Percentiles rank a stretch among this genome's conserved stretches.
Conservation (phyloP, 176 grass and related monocot genomes). For the Carex kokanica region DNA sequence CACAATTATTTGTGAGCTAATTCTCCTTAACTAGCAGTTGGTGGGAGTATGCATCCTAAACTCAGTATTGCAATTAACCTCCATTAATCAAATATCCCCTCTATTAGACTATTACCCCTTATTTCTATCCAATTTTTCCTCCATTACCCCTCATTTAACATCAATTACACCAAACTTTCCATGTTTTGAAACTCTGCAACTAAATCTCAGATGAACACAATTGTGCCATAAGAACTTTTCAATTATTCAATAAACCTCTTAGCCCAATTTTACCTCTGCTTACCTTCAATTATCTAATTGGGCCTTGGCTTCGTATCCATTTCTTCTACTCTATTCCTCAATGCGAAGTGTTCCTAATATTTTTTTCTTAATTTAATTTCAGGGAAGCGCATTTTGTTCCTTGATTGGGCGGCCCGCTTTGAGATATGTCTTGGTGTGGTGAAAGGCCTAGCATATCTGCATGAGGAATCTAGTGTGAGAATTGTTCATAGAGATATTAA, state of each 20-base stretch:
- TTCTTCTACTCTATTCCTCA: not conserved
- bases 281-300: not conserved
- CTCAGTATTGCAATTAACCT: no score
- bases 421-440: conserved; percentile 76
- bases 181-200: not conserved
- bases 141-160: not conserved
- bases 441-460: conserved; percentile 66
- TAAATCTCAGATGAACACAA: not conserved
- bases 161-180: not conserved
- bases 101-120: no score
- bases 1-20: not conserved
- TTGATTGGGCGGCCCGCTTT: conserved; percentile 68
- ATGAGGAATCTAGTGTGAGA: conserved; percentile 74
- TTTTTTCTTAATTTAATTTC: conserved; percentile 21
- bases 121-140: not conserved
- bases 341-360: not conserved
- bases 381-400: conserved; percentile 41
- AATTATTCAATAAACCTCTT: not conserved
- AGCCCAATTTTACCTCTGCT: not conserved
- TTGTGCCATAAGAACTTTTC: not conserved
- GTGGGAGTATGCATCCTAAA: not conserved
- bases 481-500: conserved; percentile 88
- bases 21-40: not conserved
- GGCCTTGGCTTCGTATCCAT: not conserved
- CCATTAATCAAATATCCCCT: no score